Percentiles rank a stretch among this genome's conserved stretches.
These are phyloP conservation scores for Priceomyces castillae DNA, from an alignment of 805 yeast genomes.

Conservation along the genomic window DNA sequence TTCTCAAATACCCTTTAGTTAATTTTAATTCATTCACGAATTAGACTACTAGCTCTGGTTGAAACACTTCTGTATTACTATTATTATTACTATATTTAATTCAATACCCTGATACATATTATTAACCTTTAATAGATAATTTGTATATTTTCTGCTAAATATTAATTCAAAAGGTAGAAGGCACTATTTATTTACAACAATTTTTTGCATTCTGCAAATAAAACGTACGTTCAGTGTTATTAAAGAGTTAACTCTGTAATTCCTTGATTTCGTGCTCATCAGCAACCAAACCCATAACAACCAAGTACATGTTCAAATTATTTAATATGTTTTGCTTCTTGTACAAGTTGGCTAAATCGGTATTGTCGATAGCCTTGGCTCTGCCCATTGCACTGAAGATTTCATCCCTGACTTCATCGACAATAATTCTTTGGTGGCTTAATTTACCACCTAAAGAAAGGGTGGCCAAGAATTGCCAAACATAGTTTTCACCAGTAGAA, in stretches of 20 bases:
- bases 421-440: constrained; percentile 88
- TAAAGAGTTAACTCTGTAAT: constrained; percentile 29
- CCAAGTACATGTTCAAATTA: constrained; percentile 86
- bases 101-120: too few relatives aligned
- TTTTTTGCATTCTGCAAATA: too few relatives aligned
- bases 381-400: constrained; percentile 83
- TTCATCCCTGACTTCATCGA: constrained; percentile 90
- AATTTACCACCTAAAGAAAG: constrained; percentile 86
- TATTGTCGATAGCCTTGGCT: constrained; percentile 61
- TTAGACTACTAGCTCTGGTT: too few relatives aligned
- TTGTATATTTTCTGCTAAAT: too few relatives aligned
- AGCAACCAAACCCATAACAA: constrained; percentile 94
- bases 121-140: too few relatives aligned
- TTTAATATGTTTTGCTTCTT: constrained; percentile 60
- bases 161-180: too few relatives aligned
- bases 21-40: too few relatives aligned
- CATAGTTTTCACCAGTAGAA: constrained; percentile 55
- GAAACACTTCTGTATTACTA: too few relatives aligned
- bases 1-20: too few relatives aligned
- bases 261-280: constrained; percentile 86
- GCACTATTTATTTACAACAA: too few relatives aligned
- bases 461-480: constrained; percentile 96
- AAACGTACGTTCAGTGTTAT: too few relatives aligned
- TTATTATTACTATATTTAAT: too few relatives aligned
- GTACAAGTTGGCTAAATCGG: constrained; percentile 43